Base-by-base conservation (phyloP, 768 basidiomycete genomes). In the Terana coerulea region DNA sequence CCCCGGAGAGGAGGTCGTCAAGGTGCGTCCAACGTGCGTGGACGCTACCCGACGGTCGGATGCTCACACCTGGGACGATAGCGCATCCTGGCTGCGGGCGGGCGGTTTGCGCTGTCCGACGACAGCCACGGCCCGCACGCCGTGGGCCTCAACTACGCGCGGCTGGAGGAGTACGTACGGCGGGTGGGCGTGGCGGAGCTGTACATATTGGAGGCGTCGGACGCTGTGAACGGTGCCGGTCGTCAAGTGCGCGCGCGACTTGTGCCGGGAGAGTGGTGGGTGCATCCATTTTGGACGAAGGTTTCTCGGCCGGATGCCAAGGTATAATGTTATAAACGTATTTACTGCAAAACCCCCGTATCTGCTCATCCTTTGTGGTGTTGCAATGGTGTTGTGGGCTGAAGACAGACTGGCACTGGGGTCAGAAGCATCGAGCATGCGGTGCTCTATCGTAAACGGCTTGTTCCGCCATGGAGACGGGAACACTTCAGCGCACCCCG, bases 61-160 rank as follows among this genome's bases (percentile, higher is more conserved):
- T 14, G 28, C 34, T 49, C 35, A 37, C 47, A 15, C 21, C 25
- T 34, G 22, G 17, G 35, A 8, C 6, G 51, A 40, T 63, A 98
- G 95, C 61, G 87, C 21, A 88, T 98, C 51, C 58, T 81, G n/a
- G 63, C 74, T 36, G 67, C 75, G 42, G 80, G 77, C 9, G 97
- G 95, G 2, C 80, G 81, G 21, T 81, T 97, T 56, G 79, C 86
- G 17, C 75, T 99, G 24, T 98, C 95, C 5, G 97, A 98, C 64
- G 97, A 98, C 69, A 95, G 94, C 47, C 97, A 99, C 61, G 93
- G 91, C 0, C 88, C 92, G 2, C 80, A 83, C 26, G 82, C 83
- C 8, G 93, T 98, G 48, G 94, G 93, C 0, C 73, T 92, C 52
- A 92, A 98, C 67, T 99, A 98, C 60, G 62, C 71, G 49, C 74